phyloP scores from a whole-genome alignment of 148 eudicot genomes.

The Polygonum maritimum region DNA sequence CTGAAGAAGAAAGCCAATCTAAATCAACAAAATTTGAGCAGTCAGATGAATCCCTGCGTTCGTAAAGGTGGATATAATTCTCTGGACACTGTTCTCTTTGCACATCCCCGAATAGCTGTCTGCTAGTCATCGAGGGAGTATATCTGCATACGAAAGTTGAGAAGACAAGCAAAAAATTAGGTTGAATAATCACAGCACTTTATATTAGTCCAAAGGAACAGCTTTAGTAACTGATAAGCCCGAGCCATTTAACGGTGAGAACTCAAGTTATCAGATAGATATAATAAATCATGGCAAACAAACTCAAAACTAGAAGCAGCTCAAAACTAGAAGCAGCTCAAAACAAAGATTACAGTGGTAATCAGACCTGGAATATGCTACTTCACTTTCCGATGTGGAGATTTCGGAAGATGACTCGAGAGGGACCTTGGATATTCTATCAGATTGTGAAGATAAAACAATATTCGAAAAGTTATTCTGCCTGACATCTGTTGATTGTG shows the following conservation, averaged over 20 bases:
- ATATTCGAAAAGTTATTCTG: slow-evolving; percentile 29
- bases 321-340: neutral
- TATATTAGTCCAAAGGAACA: neutral
- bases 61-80: slow-evolving; percentile 24
- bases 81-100: slow-evolving; percentile 41
- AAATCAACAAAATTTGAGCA: slow-evolving; percentile 87
- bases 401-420: slow-evolving; percentile 57
- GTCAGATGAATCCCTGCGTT: slow-evolving; percentile 42
- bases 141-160: slow-evolving; percentile 23
- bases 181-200: neutral
- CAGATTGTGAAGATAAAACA: slow-evolving; percentile 31
- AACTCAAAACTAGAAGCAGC: neutral
- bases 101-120: slow-evolving; percentile 55
- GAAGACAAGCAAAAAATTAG: neutral
- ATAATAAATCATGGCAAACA: neutral
- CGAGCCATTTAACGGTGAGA: neutral
- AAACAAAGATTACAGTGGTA: neutral
- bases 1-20: slow-evolving; percentile 90
- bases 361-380: slow-evolving; percentile 54
- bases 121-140: slow-evolving; percentile 36
- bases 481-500: slow-evolving; percentile 24
- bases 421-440: slow-evolving; percentile 26
- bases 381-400: slow-evolving; percentile 44
- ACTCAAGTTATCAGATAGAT: neutral
- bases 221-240: neutral